phyloP scores from a whole-genome alignment of 257 asterid genomes.

The Solanum acaule region DNA sequence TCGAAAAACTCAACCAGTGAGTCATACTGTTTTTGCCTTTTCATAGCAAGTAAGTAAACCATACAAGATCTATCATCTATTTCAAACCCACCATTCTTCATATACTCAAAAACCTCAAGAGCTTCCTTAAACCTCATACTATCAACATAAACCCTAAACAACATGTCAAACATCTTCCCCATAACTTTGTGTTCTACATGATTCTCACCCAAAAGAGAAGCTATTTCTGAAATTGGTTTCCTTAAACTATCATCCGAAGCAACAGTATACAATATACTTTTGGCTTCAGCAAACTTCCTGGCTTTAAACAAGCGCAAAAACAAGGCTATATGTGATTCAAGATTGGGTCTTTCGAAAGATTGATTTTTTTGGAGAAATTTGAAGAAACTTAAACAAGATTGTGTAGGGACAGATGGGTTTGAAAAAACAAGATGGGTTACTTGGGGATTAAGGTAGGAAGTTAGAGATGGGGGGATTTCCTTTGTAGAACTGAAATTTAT shows the following conservation, averaged over 20 bases:
- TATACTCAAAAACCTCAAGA: slow-evolving; percentile 24
- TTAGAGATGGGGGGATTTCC: slow-evolving; percentile 21
- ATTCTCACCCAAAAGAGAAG: slow-evolving; percentile 10
- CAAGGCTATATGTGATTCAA: slow-evolving; percentile 41
- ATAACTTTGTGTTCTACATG: background rate
- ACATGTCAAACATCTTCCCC: slow-evolving; percentile 23
- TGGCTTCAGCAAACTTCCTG: slow-evolving; percentile 53
- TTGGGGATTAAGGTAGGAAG: slow-evolving; percentile 34
- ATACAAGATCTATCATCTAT: slow-evolving; percentile 79
- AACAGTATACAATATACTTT: slow-evolving; percentile 34
- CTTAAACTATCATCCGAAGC: slow-evolving; percentile 32
- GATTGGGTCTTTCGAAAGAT: slow-evolving; percentile 33
- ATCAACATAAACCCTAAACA: slow-evolving; percentile 30
- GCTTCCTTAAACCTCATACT: slow-evolving; percentile 21
- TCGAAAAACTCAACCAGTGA: slow-evolving; percentile 35
- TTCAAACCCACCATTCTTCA: slow-evolving; percentile 28
- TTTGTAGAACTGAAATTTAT: slow-evolving; percentile 16
- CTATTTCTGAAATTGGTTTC: slow-evolving; percentile 37
- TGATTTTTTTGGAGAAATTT: slow-evolving; percentile 26
- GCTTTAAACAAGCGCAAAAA: slow-evolving; percentile 47
- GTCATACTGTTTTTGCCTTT: slow-evolving; percentile 37
- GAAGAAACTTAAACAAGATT: slow-evolving; percentile 54
- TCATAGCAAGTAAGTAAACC: slow-evolving; percentile 63
- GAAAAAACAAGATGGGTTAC: slow-evolving; percentile 45
- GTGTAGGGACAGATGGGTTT: slow-evolving; percentile 44